Conservation (phyloP, 1,139 yeast genomes). For the Groenewaldozyma sp. region DNA sequence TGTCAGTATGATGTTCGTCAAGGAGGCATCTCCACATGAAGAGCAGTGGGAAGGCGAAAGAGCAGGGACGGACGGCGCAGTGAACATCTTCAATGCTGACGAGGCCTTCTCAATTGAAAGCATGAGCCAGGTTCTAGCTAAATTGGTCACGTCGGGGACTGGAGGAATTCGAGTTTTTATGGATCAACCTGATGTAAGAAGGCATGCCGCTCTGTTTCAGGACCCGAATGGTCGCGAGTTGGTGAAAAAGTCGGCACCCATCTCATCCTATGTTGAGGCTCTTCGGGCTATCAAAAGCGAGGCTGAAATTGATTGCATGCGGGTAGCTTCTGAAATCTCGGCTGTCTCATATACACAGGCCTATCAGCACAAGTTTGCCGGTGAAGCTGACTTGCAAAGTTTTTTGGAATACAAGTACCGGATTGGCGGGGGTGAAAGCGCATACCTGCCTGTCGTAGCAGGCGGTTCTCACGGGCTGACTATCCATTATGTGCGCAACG, state of each 20-base stretch:
- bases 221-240: constrained; percentile 1
- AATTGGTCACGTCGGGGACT: constrained; percentile 11
- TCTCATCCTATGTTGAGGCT: constrained; percentile 39
- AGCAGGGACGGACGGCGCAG: constrained; percentile 77
- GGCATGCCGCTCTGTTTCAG: neutral
- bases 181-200: constrained; percentile 13
- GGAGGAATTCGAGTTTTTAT: constrained; percentile 25
- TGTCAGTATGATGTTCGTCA: constrained; percentile 57
- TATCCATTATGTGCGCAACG: constrained; percentile 85
- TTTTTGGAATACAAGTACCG: constrained; percentile 76
- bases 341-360: constrained; percentile 80
- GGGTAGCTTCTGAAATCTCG: constrained; percentile 73
- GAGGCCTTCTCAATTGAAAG: constrained; percentile 45
- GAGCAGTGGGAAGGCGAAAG: constrained; percentile 96
- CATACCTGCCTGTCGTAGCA: constrained; percentile 94
- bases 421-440: constrained; percentile 51
- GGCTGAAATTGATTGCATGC: constrained; percentile 69
- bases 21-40: constrained; percentile 62
- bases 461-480: constrained; percentile 81
- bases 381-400: constrained; percentile 75
- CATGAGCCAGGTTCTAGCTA: constrained; percentile 17
- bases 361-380: constrained; percentile 45
- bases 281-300: constrained; percentile 65
- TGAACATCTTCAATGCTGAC: constrained; percentile 82
- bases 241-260: constrained; percentile 1